A percentile compares a stretch with the other conserved stretches of the same genome.
These are phyloP conservation scores for Ocimum tenuiflorum DNA, from an alignment of 257 asterid genomes.

Conservation along the genomic window DNA sequence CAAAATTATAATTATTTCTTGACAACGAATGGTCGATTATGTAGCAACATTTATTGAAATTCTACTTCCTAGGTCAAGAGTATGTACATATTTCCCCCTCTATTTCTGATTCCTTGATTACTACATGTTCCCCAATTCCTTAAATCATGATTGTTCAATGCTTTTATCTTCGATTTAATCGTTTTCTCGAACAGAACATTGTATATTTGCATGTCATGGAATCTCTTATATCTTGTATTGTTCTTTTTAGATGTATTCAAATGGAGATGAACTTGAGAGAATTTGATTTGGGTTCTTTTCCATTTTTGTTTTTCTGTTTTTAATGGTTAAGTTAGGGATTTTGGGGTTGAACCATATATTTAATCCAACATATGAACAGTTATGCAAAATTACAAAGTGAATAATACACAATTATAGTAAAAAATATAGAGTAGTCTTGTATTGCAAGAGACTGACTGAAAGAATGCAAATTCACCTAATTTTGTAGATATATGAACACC, in stretches of 20 bases:
- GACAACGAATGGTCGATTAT: neutral
- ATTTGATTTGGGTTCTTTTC: neutral
- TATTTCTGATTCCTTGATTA: neutral
- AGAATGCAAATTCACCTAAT: neutral
- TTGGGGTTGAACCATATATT: neutral
- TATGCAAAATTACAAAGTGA: neutral
- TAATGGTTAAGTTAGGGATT: neutral
- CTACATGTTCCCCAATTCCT: neutral
- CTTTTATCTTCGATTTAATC: neutral
- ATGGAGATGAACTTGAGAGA: neutral
- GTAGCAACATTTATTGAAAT: slow-evolving; percentile 10
- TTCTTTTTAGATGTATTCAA: neutral
- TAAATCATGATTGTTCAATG: neutral
- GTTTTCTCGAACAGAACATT: neutral
- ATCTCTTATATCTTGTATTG: neutral
- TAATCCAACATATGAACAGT: too few species aligned
- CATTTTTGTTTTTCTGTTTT: neutral
- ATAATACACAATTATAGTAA: too few species aligned
- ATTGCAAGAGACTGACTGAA: too few species aligned
- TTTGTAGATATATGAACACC: neutral
- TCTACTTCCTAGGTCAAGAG: slow-evolving; percentile 9
- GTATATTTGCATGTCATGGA: neutral
- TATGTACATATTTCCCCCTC: neutral
- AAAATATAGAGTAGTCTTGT: too few species aligned
- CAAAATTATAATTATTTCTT: neutral